Base-by-base conservation (phyloP, 176 grass and related monocot species). In the Eleusine indica region DNA sequence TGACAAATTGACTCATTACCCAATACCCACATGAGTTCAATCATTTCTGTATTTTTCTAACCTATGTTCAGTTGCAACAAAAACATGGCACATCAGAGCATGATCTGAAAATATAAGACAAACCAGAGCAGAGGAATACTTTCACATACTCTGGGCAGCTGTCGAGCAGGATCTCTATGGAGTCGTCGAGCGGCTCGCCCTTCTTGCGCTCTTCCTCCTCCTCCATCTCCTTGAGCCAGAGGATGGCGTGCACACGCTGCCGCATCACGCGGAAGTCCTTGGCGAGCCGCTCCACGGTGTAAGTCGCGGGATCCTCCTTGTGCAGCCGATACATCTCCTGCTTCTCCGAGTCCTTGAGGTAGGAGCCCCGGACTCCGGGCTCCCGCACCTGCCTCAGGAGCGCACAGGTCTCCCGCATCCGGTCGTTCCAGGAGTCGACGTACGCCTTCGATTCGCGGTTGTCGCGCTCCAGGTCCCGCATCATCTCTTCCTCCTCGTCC, bases 141-240 rank as follows among this genome's bases (percentile, higher is more conserved):
- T 18, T 40, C 14, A 88, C 93, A 10, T 94, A 99, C 93, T 96
- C 91, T 19, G 93, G 89, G 83, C 91, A 96, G 70, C 84, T 96
- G 80, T 99, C 96, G 2, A 99, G 93, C 53, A 99, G 92, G 48
- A 99, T 90, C 83, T 99, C 96, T 67, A 96, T 90, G 51, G 91
- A 99, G 79, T 96, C 91, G 81, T 96, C 97, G 60, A 96, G 83
- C 43, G 93, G 96, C 57, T 90, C 70, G 19, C 93, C 93, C 37
- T 62, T 79, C 90, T 94, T 99, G 87, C 81, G 93, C 87, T 96
- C 96, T 78, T 99, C 93, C 66, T 98, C 93, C 80, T 96, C 93
- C 41, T 99, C 97, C 93, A 96, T 92, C 75, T 92, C 88, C 81
- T 94, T 99, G 77, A 99, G 90, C 97, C 97, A 96, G 1, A 99